Percentiles rank a stretch among this genome's conserved stretches.
phyloP scores from a whole-genome alignment of 768 basidiomycete genomes.

The Tephrocybe sp. region DNA sequence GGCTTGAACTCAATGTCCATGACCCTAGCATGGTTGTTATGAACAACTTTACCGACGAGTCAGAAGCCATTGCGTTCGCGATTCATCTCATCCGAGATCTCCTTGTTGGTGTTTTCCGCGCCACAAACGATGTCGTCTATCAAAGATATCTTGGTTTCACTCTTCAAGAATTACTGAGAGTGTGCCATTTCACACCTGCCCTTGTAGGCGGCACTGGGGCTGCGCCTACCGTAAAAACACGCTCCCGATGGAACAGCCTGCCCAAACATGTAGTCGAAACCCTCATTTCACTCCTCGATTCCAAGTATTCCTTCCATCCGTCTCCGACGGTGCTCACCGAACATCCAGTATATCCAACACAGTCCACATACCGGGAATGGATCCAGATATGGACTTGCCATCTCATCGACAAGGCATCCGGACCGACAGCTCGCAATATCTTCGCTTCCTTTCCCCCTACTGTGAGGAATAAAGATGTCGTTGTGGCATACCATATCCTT shows the following conservation, averaged over 20 bases:
- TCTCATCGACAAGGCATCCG: conserved; percentile 68
- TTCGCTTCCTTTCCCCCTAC: conserved; percentile 80
- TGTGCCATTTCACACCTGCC: conserved; percentile 84
- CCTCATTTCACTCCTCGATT: conserved; percentile 79
- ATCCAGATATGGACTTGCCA: conserved; percentile 85
- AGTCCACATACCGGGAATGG: conserved; percentile 93
- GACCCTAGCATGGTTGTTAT: conserved; percentile 71
- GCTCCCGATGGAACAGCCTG: conserved; percentile 75
- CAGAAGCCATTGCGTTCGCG: conserved; percentile 77
- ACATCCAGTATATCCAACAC: conserved; percentile 78
- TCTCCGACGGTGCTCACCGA: conserved; percentile 36
- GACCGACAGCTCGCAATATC: conserved; percentile 57
- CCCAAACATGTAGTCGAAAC: conserved; percentile 86
- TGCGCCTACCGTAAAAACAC: conserved; percentile 62
- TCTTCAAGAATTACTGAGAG: conserved; percentile 86
- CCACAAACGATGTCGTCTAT: conserved; percentile 91
- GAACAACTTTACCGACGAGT: conserved; percentile 78
- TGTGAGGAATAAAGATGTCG: conserved; percentile 85
- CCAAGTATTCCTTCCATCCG: conserved; percentile 56
- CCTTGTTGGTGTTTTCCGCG: conserved; percentile 86
- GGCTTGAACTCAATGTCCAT: conserved; percentile 65
- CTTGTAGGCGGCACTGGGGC: conserved; percentile 54
- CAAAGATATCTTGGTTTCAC: conserved; percentile 88
- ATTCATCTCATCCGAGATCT: conserved; percentile 84
- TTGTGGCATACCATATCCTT: conserved; percentile 88